Evolutionary conservation across 345 rosid species (phyloP).

Genomic region (Citrus unshiu): DNA sequence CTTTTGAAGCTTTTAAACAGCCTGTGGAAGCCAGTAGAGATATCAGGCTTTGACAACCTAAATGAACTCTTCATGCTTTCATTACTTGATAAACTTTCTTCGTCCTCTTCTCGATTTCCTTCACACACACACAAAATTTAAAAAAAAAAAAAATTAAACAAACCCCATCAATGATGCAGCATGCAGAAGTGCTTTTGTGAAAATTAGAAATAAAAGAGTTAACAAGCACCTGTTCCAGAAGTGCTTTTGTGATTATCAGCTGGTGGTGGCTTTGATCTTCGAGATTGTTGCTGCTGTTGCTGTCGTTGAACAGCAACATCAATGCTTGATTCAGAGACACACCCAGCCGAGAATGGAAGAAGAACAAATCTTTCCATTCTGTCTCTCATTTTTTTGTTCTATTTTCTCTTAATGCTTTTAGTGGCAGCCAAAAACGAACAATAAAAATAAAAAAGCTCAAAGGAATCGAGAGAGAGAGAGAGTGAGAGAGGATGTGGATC

Average conservation of each 20-base stretch:
- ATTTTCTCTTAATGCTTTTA: constrained; percentile 4
- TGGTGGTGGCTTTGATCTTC: constrained; percentile 21
- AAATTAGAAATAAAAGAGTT: background rate
- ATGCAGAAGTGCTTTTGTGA: no score
- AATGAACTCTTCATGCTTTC: constrained; percentile 44
- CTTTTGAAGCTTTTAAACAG: constrained; percentile 60
- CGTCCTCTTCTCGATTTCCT: constrained; percentile 38
- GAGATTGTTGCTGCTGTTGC: background rate
- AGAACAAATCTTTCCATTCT: constrained; percentile 75
- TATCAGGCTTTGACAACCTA: constrained; percentile 51
- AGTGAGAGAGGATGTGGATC: background rate
- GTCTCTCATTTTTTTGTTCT: constrained; percentile 46
- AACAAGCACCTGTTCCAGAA: constrained; percentile 30
- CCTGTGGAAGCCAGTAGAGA: constrained; percentile 53
- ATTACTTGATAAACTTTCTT: constrained; percentile 34
- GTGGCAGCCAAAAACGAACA: background rate
- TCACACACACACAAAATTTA: background rate
- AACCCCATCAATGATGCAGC: background rate
- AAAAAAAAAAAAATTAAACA: background rate
- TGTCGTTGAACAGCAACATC: constrained; percentile 34
- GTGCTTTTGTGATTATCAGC: constrained; percentile 10
- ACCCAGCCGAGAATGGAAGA: constrained; percentile 76
- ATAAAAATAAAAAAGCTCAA: background rate
- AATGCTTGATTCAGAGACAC: constrained; percentile 71
- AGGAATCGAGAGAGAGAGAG: background rate